These are phyloP conservation scores for Eucalyptus tenuipes DNA, from an alignment of 345 rosid species.

Conservation along the genomic window DNA sequence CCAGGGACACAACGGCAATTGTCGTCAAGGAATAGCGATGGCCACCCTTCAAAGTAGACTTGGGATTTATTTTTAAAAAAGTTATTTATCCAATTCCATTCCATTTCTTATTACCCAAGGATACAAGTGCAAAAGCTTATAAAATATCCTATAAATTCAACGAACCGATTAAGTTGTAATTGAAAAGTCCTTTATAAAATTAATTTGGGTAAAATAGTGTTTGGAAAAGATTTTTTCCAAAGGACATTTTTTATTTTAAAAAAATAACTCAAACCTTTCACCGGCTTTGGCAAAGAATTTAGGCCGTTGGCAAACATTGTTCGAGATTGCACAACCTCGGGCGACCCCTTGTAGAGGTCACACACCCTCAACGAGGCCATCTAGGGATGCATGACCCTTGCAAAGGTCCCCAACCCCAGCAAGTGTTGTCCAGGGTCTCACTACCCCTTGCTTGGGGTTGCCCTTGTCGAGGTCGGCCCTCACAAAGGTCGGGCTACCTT, in stretches of 20 bases:
- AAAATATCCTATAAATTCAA: not conserved
- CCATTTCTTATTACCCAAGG: not conserved
- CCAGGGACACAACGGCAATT: too few species aligned
- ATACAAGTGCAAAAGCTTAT: not conserved
- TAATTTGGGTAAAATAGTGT: not conserved
- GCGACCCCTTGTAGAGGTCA: not conserved
- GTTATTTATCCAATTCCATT: not conserved
- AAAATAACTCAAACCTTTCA: not conserved
- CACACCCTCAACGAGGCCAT: not conserved
- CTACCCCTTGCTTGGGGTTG: too few species aligned
- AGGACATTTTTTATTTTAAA: not conserved
- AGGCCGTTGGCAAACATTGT: not conserved
- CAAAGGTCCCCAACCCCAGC: too few species aligned
- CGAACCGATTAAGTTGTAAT: not conserved
- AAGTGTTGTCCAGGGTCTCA: too few species aligned
- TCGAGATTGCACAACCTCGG: not conserved
- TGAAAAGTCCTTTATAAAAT: not conserved
- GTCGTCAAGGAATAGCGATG: not conserved
- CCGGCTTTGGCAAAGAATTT: fast-evolving
- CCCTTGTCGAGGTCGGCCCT: not conserved
- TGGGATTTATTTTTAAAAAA: not conserved
- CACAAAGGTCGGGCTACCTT: not conserved
- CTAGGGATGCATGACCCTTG: too few species aligned
- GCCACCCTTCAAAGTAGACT: not conserved
- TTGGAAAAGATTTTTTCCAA: not conserved